phyloP scores from a whole-genome alignment of 2,329 filamentous ascomycete species.

The Pseudocercospora crystallina region DNA sequence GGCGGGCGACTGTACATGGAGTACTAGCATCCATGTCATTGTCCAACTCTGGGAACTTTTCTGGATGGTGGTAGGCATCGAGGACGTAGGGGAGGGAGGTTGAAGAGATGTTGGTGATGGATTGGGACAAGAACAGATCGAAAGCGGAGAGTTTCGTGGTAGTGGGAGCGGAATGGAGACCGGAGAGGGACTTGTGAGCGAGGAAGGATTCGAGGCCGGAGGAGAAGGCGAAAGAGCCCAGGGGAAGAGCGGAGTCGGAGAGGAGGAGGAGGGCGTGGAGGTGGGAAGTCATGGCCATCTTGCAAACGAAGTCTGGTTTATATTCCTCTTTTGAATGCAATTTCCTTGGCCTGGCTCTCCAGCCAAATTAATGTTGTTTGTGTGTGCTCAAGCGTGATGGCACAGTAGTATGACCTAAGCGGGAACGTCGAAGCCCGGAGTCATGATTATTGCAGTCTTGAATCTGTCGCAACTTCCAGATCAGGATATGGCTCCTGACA shows the following conservation, averaged over 20 bases:
- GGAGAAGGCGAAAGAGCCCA: slow-evolving; percentile 86
- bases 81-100: slow-evolving; percentile 75
- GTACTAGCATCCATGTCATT: slow-evolving; percentile 75
- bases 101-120: slow-evolving; percentile 68
- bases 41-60: slow-evolving; percentile 59
- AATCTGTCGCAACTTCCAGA: no score
- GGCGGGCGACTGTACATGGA: slow-evolving; percentile 74
- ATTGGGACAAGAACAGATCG: slow-evolving; percentile 66
- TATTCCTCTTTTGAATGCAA: no score
- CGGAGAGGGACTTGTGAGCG: slow-evolving; percentile 55
- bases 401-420: no score
- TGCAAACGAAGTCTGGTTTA: no score
- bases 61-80: slow-evolving; percentile 61
- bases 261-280: slow-evolving; percentile 73
- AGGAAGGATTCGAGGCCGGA: slow-evolving; percentile 80
- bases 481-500: no score
- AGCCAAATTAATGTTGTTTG: no score
- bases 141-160: slow-evolving; percentile 46
- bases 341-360: no score
- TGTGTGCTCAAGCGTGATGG: no score
- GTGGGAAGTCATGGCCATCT: no score
- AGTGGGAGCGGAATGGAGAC: slow-evolving; percentile 24
- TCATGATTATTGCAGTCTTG: no score
- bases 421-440: no score
- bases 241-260: slow-evolving; percentile 75